phyloP scores from a whole-genome alignment of 1,284 basidiomycete species.

The Ustilago nuda region DNA sequence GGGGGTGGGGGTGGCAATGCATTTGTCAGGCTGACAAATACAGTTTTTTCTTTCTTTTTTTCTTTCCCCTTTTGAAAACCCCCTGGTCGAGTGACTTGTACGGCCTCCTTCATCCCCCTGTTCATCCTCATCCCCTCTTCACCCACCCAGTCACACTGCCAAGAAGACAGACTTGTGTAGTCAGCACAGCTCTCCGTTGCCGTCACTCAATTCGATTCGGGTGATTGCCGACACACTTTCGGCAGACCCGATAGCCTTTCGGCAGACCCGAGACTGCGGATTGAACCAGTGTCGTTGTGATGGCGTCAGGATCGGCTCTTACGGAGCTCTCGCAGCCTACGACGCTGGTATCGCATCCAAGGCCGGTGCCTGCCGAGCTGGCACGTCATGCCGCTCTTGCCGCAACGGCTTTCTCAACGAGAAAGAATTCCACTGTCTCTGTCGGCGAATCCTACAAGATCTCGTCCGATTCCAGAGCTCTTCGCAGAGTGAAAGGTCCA shows the following conservation, averaged over 20 bases:
- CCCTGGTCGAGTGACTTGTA: too few relatives aligned
- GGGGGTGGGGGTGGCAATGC: background rate
- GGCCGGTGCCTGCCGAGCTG: constrained; percentile 25
- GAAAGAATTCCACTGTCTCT: constrained; percentile 28
- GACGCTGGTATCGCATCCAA: constrained; percentile 37
- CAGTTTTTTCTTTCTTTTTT: constrained; percentile 6
- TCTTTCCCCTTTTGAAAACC: too few relatives aligned
- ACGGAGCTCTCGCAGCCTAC: constrained; percentile 41
- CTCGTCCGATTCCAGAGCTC: constrained; percentile 27
- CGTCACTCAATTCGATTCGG: too few relatives aligned
- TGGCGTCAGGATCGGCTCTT: constrained; percentile 34
- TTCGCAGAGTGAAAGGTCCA: constrained; percentile 41
- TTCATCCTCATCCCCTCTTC: too few relatives aligned
- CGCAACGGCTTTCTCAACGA: constrained; percentile 27
- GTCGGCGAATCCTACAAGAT: constrained; percentile 51
- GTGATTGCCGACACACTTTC: too few relatives aligned
- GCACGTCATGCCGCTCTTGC: constrained; percentile 35
- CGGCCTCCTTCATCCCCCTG: too few relatives aligned
- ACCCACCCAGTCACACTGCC: too few relatives aligned
- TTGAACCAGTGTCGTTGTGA: background rate
- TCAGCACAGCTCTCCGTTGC: too few relatives aligned
- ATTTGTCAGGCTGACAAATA: constrained; percentile 36
- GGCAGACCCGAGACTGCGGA: background rate
- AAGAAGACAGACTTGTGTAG: too few relatives aligned
- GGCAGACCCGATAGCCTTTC: background rate